A percentile compares a stretch with the other conserved stretches of the same genome.
These are phyloP conservation scores for Nevesoporus exiguus DNA, from an alignment of 768 basidiomycete species.

Conservation along the genomic window DNA sequence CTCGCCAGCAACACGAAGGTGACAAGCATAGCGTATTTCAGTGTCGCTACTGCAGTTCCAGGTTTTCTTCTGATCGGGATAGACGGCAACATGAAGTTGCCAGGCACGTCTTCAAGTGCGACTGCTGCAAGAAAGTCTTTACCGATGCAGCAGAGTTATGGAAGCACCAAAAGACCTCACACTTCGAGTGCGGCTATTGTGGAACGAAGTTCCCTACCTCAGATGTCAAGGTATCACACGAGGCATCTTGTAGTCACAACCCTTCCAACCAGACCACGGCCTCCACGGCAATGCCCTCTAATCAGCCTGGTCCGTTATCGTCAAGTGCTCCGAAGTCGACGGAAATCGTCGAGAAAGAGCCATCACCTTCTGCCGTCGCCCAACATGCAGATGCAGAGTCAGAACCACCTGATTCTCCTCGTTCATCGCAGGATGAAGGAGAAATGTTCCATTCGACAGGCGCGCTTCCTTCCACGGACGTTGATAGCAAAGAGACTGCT, in stretches of 20 bases:
- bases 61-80: constrained; percentile 3
- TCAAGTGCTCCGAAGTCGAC: neutral
- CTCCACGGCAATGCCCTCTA: neutral
- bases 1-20: constrained; percentile 11
- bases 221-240: constrained; percentile 1
- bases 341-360: neutral
- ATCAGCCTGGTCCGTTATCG: neutral
- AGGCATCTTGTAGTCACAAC: neutral
- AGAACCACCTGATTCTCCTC: neutral
- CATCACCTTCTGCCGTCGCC: neutral
- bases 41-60: constrained; percentile 9
- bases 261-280: neutral
- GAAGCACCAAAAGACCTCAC: neutral
- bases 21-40: constrained; percentile 4
- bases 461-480: neutral
- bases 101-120: constrained; percentile 1
- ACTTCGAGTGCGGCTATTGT: constrained; percentile 12
- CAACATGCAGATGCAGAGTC: neutral
- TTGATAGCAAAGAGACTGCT: neutral
- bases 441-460: constrained; percentile 11
- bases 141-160: neutral
- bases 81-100: constrained; percentile 8
- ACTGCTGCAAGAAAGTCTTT: neutral
- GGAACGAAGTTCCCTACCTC: neutral
- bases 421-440: constrained; percentile 6